These are phyloP conservation scores for Actinidia chinensis DNA, from an alignment of 179 eudicot species.

Conservation along the genomic window DNA sequence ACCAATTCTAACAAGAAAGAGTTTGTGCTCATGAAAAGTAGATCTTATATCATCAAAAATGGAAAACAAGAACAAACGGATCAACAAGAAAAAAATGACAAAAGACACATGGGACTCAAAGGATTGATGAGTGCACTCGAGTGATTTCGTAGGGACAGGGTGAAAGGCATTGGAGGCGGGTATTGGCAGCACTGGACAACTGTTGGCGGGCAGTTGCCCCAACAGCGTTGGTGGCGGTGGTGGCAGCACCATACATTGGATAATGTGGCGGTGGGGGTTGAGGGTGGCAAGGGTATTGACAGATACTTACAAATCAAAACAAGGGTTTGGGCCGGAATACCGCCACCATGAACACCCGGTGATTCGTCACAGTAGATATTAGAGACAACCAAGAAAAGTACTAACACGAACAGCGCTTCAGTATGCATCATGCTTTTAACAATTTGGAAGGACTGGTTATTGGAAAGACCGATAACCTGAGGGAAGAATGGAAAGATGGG, in stretches of 20 bases:
- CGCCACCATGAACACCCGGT: slow-evolving; percentile 12
- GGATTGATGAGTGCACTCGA: neutral
- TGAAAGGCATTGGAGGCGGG: slow-evolving; percentile 18
- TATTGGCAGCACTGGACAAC: slow-evolving; percentile 15
- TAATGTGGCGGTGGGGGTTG: slow-evolving; percentile 22
- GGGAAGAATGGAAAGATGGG: neutral
- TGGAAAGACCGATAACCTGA: neutral
- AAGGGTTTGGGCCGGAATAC: slow-evolving; percentile 23
- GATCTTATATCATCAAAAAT: neutral
- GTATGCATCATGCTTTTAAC: slow-evolving; percentile 12
- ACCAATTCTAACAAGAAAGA: no score
- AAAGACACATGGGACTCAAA: neutral
- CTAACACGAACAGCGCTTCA: neutral
- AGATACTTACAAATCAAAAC: slow-evolving; percentile 32
- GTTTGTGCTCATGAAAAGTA: no score
- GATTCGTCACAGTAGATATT: neutral
- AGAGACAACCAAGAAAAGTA: neutral
- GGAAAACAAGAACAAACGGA: slow-evolving; percentile 13
- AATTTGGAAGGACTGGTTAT: no score
- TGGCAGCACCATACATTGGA: slow-evolving; percentile 20
- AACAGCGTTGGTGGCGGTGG: slow-evolving; percentile 28
- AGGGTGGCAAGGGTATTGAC: slow-evolving; percentile 37
- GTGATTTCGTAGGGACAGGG: slow-evolving; percentile 13
- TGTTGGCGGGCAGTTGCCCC: slow-evolving; percentile 24
- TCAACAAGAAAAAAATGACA: neutral